These are phyloP conservation scores for Ceratocystis smalleyi DNA, from an alignment of 2,329 filamentous ascomycete genomes.

Conservation along the genomic window DNA sequence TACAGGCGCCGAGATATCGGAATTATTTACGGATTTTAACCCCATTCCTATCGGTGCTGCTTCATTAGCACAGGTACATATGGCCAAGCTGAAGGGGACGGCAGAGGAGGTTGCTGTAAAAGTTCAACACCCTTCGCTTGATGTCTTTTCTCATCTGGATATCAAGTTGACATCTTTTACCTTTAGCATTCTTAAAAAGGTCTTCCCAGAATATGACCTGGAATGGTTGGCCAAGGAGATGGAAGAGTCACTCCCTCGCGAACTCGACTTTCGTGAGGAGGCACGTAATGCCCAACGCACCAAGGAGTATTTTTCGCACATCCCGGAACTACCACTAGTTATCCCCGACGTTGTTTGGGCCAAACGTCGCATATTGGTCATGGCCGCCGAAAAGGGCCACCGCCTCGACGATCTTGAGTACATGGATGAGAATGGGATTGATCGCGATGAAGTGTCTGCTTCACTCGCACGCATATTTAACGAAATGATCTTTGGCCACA, in stretches of 20 bases:
- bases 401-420: conserved; percentile 81
- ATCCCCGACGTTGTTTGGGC: conserved; percentile 86
- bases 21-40: conserved; percentile 78
- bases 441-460: conserved; percentile 88
- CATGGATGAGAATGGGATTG: conserved; percentile 71
- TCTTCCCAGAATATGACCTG: conserved; percentile 94
- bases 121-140: conserved; percentile 79
- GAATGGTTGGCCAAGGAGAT: conserved; percentile 93
- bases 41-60: conserved; percentile 73
- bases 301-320: conserved; percentile 61
- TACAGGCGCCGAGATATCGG: conserved; percentile 60
- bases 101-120: conserved; percentile 88
- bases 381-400: conserved; percentile 79
- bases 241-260: conserved; percentile 76
- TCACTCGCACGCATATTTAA: conserved; percentile 88
- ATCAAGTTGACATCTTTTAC: conserved; percentile 74
- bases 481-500: conserved; percentile 93
- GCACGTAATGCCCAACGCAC: conserved; percentile 69
- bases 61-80: conserved; percentile 85
- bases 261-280: conserved; percentile 78
- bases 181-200: conserved; percentile 75
- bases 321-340: conserved; percentile 63
- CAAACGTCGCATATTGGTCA: conserved; percentile 75
- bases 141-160: conserved; percentile 82
- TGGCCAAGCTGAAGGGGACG: conserved; percentile 66